These are phyloP conservation scores for Penicillium sp. DNA, from an alignment of 2,329 filamentous ascomycete species.

Conservation along the genomic window DNA sequence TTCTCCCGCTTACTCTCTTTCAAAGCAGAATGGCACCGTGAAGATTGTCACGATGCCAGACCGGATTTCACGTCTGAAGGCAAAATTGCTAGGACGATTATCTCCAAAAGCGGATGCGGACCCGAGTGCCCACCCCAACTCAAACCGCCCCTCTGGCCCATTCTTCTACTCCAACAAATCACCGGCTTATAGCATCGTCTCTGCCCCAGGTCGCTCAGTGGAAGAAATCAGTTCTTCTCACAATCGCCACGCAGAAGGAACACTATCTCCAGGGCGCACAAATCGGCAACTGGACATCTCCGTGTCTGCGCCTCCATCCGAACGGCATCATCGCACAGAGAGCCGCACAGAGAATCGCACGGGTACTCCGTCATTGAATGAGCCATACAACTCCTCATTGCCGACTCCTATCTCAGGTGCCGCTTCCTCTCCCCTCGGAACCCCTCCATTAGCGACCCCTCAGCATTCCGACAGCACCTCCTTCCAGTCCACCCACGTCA, in stretches of 20 bases:
- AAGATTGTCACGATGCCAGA: constrained; percentile 31
- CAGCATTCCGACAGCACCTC: constrained; percentile 25
- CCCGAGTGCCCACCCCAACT: constrained; percentile 25
- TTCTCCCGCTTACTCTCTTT: background rate
- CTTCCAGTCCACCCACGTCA: constrained; percentile 20
- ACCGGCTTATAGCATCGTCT: constrained; percentile 26
- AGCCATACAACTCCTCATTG: constrained; percentile 23
- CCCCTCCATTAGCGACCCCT: constrained; percentile 21
- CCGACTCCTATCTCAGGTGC: constrained; percentile 27
- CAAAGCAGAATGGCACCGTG: constrained; percentile 1
- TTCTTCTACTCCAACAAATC: constrained; percentile 23
- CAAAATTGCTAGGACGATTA: constrained; percentile 40
- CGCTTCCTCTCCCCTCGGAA: constrained; percentile 19
- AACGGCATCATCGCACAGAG: constrained; percentile 12
- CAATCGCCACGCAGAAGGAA: constrained; percentile 10
- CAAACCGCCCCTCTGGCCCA: constrained; percentile 22
- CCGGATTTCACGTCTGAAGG: constrained; percentile 36
- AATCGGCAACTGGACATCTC: constrained; percentile 5
- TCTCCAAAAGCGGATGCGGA: constrained; percentile 34
- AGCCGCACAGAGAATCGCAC: constrained; percentile 8
- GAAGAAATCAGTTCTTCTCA: constrained; percentile 17
- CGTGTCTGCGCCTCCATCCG: constrained; percentile 12
- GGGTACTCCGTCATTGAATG: constrained; percentile 15
- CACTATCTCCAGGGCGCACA: constrained; percentile 1
- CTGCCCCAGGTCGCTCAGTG: constrained; percentile 19